These are phyloP conservation scores for Trichophyton schoenleinii DNA, from an alignment of 2,329 filamentous ascomycete species.

Conservation along the genomic window DNA sequence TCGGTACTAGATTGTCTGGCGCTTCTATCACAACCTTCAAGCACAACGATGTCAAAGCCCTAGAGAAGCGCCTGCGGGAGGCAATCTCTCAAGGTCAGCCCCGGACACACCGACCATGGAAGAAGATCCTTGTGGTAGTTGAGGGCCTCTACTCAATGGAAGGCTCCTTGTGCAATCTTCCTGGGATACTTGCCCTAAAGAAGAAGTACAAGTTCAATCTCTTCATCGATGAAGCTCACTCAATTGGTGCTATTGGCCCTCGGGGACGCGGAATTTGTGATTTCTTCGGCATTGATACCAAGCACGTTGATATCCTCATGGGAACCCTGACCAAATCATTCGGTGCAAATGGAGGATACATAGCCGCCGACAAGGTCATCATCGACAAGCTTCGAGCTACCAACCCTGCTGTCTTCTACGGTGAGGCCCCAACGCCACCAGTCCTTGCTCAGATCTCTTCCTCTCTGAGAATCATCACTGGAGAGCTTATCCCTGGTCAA, in stretches of 20 bases:
- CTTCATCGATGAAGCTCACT: conserved; percentile 94
- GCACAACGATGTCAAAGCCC: conserved; percentile 86
- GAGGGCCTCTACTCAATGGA: conserved; percentile 99
- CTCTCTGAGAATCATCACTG: conserved; percentile 76
- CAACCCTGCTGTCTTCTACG: conserved; percentile 76
- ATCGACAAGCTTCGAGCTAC: conserved; percentile 81
- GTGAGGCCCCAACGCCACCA: conserved; percentile 75
- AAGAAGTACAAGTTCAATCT: conserved; percentile 94
- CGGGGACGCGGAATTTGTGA: conserved; percentile 87
- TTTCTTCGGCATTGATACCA: conserved; percentile 83
- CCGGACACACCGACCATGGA: conserved; percentile 96
- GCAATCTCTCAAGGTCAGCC: conserved; percentile 94
- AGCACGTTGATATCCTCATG: conserved; percentile 90
- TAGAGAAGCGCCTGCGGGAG: conserved; percentile 78
- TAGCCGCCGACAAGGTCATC: conserved; percentile 76
- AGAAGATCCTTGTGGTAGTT: conserved; percentile 93
- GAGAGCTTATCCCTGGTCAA: conserved; percentile 77
- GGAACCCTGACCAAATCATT: conserved; percentile 97
- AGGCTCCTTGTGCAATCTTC: conserved; percentile 96
- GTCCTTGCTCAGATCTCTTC: conserved; percentile 84
- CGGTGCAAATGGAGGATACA: conserved; percentile 91
- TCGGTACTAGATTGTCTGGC: conserved; percentile 83
- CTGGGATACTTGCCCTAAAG: conserved; percentile 74
- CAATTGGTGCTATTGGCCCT: conserved; percentile 81
- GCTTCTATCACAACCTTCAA: conserved; percentile 94